A percentile compares a stretch with the other conserved stretches of the same genome.
phyloP scores from a whole-genome alignment of 768 basidiomycete genomes.

The Ramaria sp. region DNA sequence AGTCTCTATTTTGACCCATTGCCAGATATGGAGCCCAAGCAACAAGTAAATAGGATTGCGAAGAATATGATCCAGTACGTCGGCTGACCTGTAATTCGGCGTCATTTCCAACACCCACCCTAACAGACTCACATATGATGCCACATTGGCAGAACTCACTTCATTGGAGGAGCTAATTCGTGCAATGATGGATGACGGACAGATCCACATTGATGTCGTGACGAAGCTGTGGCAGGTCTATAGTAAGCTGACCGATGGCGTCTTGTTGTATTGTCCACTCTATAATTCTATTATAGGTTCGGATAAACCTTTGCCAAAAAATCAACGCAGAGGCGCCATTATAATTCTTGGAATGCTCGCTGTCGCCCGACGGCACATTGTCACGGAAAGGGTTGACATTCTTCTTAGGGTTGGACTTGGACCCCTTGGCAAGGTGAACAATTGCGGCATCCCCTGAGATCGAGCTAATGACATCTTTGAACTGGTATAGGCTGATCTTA shows the following conservation, averaged over 20 bases:
- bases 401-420: conserved; percentile 86
- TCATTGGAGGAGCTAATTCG: conserved; percentile 95
- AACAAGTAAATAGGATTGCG: conserved; percentile 83
- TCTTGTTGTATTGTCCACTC: neutral
- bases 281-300: conserved; percentile 40
- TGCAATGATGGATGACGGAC: conserved; percentile 86
- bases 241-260: conserved; percentile 39
- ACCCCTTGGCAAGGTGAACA: conserved; percentile 60
- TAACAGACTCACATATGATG: conserved; percentile 75
- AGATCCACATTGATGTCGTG: conserved; percentile 76
- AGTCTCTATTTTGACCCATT: conserved; percentile 82
- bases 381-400: conserved; percentile 73
- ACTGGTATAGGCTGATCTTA: conserved; percentile 63
- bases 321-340: conserved; percentile 89
- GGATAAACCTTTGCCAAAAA: conserved; percentile 59
- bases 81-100: neutral
- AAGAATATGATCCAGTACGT: conserved; percentile 95
- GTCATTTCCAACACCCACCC: neutral
- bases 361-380: conserved; percentile 64
- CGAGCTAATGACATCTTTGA: neutral
- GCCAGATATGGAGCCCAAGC: conserved; percentile 63
- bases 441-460: neutral
- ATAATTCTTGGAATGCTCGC: conserved; percentile 98
- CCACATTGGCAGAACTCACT: conserved; percentile 90
- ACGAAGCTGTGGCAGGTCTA: conserved; percentile 95